Conservation (phyloP, 2,329 filamentous ascomycete genomes). For the Exophiala bonariae region DNA sequence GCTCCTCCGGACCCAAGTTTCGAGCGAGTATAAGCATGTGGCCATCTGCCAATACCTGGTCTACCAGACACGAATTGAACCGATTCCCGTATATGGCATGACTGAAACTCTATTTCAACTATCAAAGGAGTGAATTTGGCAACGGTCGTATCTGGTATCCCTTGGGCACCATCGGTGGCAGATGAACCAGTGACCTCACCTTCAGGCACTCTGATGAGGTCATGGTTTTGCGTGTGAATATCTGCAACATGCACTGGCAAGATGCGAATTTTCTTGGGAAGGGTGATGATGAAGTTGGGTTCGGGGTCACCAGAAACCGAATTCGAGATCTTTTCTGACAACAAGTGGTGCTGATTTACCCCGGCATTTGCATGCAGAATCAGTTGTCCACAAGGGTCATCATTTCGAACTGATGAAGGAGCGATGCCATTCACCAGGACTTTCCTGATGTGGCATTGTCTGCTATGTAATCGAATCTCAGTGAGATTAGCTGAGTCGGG, state of each 20-base stretch:
- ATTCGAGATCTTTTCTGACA: conserved; percentile 64
- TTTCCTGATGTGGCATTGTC: conserved; percentile 59
- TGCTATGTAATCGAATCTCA: conserved; percentile 60
- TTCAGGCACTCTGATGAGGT: conserved; percentile 44
- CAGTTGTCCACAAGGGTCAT: conserved; percentile 40
- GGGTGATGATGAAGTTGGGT: conserved; percentile 58
- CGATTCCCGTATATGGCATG: conserved; percentile 76
- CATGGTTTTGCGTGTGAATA: conserved; percentile 53
- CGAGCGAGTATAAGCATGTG: conserved; percentile 87
- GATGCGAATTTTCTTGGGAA: conserved; percentile 50
- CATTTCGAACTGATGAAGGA: conserved; percentile 36
- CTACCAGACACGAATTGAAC: conserved; percentile 88
- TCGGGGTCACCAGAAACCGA: conserved; percentile 49
- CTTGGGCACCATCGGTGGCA: conserved; percentile 36
- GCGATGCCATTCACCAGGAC: conserved; percentile 49
- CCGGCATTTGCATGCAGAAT: conserved; percentile 49
- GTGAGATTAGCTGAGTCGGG: conserved; percentile 58
- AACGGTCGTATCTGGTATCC: conserved; percentile 38
- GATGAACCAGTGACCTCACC: conserved; percentile 31
- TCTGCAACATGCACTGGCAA: conserved; percentile 60
- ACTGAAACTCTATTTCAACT: conserved; percentile 73
- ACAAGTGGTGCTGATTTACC: conserved; percentile 72
- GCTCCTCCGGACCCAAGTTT: conserved; percentile 75
- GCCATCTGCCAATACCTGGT: conserved; percentile 76
- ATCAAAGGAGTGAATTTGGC: conserved; percentile 60